Conservation (phyloP, 495 filamentous ascomycete species). For the Chaetomium tenue region DNA sequence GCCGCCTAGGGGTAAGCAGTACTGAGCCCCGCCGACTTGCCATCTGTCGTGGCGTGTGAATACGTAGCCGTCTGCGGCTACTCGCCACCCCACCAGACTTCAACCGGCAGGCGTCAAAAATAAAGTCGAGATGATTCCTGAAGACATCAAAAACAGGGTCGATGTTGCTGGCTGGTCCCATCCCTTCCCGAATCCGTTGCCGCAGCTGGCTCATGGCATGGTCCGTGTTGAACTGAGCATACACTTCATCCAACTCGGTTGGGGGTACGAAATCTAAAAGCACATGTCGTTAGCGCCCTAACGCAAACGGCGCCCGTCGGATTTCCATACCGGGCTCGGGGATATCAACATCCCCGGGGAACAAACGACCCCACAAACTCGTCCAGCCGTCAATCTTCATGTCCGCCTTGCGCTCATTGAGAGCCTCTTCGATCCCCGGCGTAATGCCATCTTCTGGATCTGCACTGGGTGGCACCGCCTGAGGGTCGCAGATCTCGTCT, state of each 20-base stretch:
- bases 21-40: not conserved
- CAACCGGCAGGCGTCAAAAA: constrained; percentile 8
- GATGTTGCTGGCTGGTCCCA: not conserved
- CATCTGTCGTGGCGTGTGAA: not conserved
- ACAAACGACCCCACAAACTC: constrained; percentile 31
- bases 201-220: not conserved
- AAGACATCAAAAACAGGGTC: constrained; percentile 10
- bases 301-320: too few relatives aligned
- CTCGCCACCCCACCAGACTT: not conserved
- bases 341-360: constrained; percentile 22
- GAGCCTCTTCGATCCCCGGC: constrained; percentile 19
- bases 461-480: constrained; percentile 11
- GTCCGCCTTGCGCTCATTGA: constrained; percentile 33
- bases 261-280: constrained; percentile 33
- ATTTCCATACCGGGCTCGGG: constrained; percentile 22
- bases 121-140: constrained; percentile 11
- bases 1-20: not conserved
- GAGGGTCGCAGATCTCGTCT: constrained; percentile 26
- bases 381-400: constrained; percentile 34
- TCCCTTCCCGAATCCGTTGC: constrained; percentile 2
- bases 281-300: not conserved
- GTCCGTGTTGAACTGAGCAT: constrained; percentile 22
- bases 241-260: constrained; percentile 35
- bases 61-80: not conserved
- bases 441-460: constrained; percentile 39